phyloP scores from a whole-genome alignment of 1,284 basidiomycete genomes.

The Termitomyces sp. region DNA sequence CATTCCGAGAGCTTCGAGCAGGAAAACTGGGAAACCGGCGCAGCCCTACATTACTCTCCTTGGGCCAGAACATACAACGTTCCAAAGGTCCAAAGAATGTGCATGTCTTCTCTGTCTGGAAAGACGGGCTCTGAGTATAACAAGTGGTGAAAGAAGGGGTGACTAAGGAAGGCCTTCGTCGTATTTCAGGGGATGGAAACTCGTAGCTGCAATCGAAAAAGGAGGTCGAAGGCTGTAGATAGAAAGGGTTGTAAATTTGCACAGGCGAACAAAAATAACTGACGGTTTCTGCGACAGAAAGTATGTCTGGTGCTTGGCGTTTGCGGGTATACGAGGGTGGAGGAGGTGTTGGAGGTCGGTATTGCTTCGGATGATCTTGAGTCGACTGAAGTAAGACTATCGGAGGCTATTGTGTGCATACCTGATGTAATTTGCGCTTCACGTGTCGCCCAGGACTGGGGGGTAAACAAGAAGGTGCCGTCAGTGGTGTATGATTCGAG shows the following conservation, averaged over 20 bases:
- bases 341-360: constrained; percentile 56
- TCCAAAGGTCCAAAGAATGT: constrained; percentile 21
- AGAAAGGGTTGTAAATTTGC: neutral
- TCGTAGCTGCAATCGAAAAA: neutral
- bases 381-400: neutral
- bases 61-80: constrained; percentile 21
- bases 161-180: constrained; percentile 8
- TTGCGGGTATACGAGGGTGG: constrained; percentile 33
- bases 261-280: neutral
- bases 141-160: constrained; percentile 25
- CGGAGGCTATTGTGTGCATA: constrained; percentile 17
- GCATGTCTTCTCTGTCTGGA: constrained; percentile 30
- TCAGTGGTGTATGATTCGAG: constrained; percentile 3
- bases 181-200: neutral
- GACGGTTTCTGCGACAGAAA: constrained; percentile 8
- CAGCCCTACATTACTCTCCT: constrained; percentile 12
- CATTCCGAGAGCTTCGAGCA: constrained; percentile 6
- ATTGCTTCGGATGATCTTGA: constrained; percentile 31
- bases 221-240: constrained; percentile 2
- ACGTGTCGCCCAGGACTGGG: constrained; percentile 6
- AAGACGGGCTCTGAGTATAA: constrained; percentile 25
- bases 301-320: constrained; percentile 20
- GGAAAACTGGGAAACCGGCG: constrained; percentile 19
- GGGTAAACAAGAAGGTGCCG: constrained; percentile 5
- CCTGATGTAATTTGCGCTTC: constrained; percentile 29